These are phyloP conservation scores for Lactifluus piperatus DNA, from an alignment of 768 basidiomycete species.

Conservation along the genomic window DNA sequence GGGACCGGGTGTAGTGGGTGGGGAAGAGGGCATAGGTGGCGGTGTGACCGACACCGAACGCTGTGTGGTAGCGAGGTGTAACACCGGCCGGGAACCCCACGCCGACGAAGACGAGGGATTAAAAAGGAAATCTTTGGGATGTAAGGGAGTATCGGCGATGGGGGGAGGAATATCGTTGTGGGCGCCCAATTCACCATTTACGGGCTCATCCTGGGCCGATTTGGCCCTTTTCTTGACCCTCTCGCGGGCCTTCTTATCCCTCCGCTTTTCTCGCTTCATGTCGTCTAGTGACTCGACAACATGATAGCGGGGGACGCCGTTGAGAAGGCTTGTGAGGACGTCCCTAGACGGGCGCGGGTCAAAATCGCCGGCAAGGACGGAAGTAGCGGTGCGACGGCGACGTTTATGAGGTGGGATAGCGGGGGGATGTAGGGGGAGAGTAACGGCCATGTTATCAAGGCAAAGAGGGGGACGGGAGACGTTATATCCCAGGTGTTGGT, in stretches of 20 bases:
- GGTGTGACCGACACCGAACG: constrained; percentile 70
- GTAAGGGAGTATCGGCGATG: constrained; percentile 16
- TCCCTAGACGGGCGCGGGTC: constrained; percentile 61
- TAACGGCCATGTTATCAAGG: constrained; percentile 26
- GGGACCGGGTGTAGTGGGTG: constrained; percentile 66
- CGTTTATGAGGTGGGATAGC: constrained; percentile 27
- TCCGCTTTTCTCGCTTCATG: constrained; percentile 44
- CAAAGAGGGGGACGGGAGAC: neutral
- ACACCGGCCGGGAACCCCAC: constrained; percentile 64
- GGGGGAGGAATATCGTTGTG: constrained; percentile 19
- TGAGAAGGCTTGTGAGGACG: constrained; percentile 70
- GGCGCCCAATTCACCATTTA: constrained; percentile 21
- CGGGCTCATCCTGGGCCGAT: constrained; percentile 24
- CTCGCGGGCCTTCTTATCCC: constrained; percentile 44
- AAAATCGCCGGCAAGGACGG: constrained; percentile 68
- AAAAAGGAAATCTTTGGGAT: constrained; percentile 17
- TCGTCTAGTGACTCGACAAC: constrained; percentile 55
- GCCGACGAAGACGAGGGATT: constrained; percentile 36
- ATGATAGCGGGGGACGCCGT: constrained; percentile 62
- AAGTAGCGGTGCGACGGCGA: constrained; percentile 55
- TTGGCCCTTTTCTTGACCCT: constrained; percentile 40
- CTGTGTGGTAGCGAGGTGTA: constrained; percentile 61
- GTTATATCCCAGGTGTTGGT: constrained; percentile 12
- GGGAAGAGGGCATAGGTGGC: constrained; percentile 54
- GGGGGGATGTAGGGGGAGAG: constrained; percentile 22